A percentile compares a stretch with the other conserved stretches of the same genome.
Conservation (phyloP, 345 rosid species). For the Dipteronia sinensis region DNA sequence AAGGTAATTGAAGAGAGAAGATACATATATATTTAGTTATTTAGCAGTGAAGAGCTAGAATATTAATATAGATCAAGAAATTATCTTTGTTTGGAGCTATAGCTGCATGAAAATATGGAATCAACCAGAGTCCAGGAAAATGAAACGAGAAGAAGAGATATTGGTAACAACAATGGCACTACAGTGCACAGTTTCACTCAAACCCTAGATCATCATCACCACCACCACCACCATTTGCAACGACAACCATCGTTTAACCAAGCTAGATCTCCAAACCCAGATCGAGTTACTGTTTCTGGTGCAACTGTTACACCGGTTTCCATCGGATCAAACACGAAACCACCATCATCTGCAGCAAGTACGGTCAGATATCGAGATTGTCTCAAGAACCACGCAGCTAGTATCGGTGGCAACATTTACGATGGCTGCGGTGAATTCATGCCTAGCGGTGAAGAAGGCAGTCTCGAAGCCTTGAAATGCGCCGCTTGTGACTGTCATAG, state of each 20-base stretch:
- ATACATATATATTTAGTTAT: neutral
- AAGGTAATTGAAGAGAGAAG: neutral
- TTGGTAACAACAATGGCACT: slow-evolving; percentile 45
- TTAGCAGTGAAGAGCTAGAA: no score
- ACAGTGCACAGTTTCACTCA: slow-evolving; percentile 49
- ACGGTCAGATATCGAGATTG: slow-evolving; percentile 72
- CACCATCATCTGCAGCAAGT: slow-evolving; percentile 11
- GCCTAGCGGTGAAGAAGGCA: slow-evolving; percentile 93
- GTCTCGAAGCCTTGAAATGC: slow-evolving; percentile 76
- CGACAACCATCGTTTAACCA: slow-evolving; percentile 21
- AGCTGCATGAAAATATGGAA: slow-evolving; percentile 34
- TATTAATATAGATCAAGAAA: slow-evolving; percentile 7
- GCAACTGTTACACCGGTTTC: slow-evolving; percentile 31
- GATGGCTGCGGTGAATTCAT: slow-evolving; percentile 99
- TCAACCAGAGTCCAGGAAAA: slow-evolving; percentile 40
- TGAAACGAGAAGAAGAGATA: slow-evolving; percentile 44
- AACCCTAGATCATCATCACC: slow-evolving; percentile 74
- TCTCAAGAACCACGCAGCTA: slow-evolving; percentile 88
- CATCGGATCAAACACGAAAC: slow-evolving; percentile 38
- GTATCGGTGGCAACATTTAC: slow-evolving; percentile 72
- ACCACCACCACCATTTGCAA: slow-evolving; percentile 23
- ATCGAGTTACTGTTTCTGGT: slow-evolving; percentile 34
- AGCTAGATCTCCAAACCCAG: slow-evolving; percentile 39
- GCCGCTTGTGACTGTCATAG: slow-evolving; percentile 98
- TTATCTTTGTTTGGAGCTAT: neutral